These are phyloP conservation scores for Ophiostoma perfectum DNA, from an alignment of 2,329 filamentous ascomycete species.

Conservation along the genomic window DNA sequence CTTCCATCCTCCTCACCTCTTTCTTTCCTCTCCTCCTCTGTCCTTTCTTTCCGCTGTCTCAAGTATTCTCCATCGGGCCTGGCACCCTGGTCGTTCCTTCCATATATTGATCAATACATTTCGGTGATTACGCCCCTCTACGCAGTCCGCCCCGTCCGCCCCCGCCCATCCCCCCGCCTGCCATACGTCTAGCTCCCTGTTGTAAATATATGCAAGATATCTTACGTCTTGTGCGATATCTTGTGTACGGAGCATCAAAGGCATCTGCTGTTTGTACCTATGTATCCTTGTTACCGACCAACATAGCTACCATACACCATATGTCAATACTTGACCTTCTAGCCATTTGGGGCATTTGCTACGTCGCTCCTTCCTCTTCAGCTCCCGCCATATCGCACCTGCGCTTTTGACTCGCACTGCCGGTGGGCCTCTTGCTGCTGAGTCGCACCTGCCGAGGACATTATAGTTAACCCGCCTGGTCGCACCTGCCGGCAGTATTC, in stretches of 20 bases:
- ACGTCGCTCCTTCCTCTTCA: slow-evolving; percentile 13
- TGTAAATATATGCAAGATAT: not conserved
- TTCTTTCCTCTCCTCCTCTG: too few species aligned
- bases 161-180: slow-evolving; percentile 4
- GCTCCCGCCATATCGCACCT: not conserved
- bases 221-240: too few species aligned
- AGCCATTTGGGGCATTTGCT: slow-evolving; percentile 15
- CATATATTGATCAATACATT: not conserved
- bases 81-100: not conserved
- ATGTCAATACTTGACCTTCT: not conserved
- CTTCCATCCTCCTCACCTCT: not conserved
- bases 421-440: slow-evolving; percentile 10
- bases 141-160: not conserved
- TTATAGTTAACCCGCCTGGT: slow-evolving; percentile 19
- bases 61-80: not conserved
- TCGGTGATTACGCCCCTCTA: not conserved
- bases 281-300: too few species aligned
- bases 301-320: too few species aligned
- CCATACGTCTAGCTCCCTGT: not conserved
- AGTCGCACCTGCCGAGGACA: slow-evolving; percentile 21
- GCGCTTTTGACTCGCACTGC: slow-evolving; percentile 14
- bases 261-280: too few species aligned
- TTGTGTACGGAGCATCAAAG: too few species aligned
- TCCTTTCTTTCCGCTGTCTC: not conserved
- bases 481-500: slow-evolving; percentile 17